Percentiles rank a stretch among this genome's conserved stretches.
These are phyloP conservation scores for Marvania coccoides DNA, from an alignment of 139 green algal species.

Conservation along the genomic window DNA sequence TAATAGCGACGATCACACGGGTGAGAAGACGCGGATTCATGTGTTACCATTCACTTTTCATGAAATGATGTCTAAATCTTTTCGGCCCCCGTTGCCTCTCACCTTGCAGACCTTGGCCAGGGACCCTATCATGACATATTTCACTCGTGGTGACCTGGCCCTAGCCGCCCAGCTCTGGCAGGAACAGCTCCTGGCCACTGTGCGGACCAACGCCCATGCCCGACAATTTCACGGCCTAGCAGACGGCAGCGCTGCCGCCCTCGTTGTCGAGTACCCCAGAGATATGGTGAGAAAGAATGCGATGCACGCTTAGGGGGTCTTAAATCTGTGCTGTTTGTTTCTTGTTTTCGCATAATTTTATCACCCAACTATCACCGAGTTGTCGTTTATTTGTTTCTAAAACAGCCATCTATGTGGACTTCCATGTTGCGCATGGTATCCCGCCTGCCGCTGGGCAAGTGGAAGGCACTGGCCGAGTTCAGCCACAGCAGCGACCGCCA, in stretches of 20 bases:
- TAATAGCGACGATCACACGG: too few relatives aligned
- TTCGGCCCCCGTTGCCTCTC: too few relatives aligned
- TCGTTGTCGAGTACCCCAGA: not conserved
- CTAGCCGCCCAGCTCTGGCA: not conserved
- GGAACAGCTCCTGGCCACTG: not conserved
- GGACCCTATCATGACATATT: not conserved
- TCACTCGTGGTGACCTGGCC: not conserved
- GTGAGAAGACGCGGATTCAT: too few relatives aligned
- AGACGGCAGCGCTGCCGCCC: not conserved
- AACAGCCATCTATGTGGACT: not conserved
- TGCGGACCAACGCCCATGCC: not conserved
- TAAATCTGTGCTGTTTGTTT: too few relatives aligned
- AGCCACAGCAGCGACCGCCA: conserved; percentile 1
- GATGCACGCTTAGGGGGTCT: too few relatives aligned
- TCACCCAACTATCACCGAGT: not conserved
- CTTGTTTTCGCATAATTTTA: too few relatives aligned
- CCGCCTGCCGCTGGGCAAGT: not conserved
- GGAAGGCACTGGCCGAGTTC: not conserved
- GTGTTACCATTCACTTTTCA: too few relatives aligned
- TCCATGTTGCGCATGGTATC: not conserved
- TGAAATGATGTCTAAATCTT: too few relatives aligned
- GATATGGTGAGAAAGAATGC: not conserved
- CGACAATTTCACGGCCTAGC: not conserved
- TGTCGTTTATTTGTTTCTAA: not conserved
- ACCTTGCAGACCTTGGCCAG: not conserved